Conservation (phyloP, 345 rosid species). For the Dovyalis caffra region DNA sequence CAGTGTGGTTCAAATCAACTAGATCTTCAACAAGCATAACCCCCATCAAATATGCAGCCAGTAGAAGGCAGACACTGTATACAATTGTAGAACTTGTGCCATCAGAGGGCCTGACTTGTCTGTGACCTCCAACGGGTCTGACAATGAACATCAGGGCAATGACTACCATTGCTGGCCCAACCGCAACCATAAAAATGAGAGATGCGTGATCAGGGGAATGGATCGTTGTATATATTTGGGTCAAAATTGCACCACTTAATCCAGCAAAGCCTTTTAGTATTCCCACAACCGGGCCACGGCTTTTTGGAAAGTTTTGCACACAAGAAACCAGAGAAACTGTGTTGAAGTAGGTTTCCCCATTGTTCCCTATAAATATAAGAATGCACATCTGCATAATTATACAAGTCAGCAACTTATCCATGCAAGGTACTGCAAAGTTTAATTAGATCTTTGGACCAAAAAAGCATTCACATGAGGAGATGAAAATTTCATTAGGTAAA, state of each 20-base stretch:
- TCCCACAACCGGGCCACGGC: slow-evolving; percentile 97
- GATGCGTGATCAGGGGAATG: slow-evolving; percentile 76
- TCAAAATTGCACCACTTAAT: slow-evolving; percentile 89
- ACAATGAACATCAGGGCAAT: slow-evolving; percentile 74
- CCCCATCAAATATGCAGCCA: slow-evolving; percentile 88
- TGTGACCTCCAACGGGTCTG: slow-evolving; percentile 94
- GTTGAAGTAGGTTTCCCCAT: slow-evolving; percentile 97
- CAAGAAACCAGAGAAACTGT: slow-evolving; percentile 90
- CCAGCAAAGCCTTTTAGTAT: slow-evolving; percentile 98
- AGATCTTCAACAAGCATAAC: slow-evolving; percentile 90
- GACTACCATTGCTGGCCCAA: slow-evolving; percentile 79
- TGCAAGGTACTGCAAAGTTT: slow-evolving; percentile 8
- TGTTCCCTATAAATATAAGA: slow-evolving; percentile 86
- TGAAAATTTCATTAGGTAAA: neutral
- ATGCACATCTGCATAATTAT: slow-evolving; percentile 69
- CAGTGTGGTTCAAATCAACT: slow-evolving; percentile 46
- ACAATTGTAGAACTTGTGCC: slow-evolving; percentile 60
- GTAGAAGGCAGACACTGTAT: slow-evolving; percentile 72
- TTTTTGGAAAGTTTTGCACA: slow-evolving; percentile 94
- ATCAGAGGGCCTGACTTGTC: slow-evolving; percentile 72
- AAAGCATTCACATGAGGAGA: neutral
- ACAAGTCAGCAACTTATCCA: slow-evolving; percentile 15
- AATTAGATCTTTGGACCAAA: neutral
- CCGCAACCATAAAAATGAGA: slow-evolving; percentile 95
- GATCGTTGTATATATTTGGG: slow-evolving; percentile 75